Evolutionary conservation across 2,329 filamentous ascomycete genomes (phyloP), one percentile per base, ranked within the genome.

Genomic region (Cephalotrichum gorgonifer): DNA sequence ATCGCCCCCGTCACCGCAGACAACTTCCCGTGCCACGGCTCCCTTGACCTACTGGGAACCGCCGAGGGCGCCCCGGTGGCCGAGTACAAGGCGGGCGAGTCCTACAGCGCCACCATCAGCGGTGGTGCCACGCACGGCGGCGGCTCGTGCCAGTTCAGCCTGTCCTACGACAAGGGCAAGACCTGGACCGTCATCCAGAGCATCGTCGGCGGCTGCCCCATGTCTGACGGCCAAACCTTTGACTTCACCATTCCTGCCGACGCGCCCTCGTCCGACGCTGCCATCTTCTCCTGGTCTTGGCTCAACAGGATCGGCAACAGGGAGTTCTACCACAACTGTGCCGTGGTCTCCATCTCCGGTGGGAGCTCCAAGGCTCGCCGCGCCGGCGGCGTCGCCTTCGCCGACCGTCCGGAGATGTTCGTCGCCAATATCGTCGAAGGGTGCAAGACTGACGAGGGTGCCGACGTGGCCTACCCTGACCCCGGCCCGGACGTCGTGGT

Each of bases 241-340:
- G 65, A 74, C 55, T 90, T 90, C 64, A 77, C 71, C 28, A 66
- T 90, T 28, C 86, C 86, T 8, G 63, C 66, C 2, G 79, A 83
- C 54, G 78, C 79, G 1, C 78, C 79, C n/a, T 59, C 65, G 52
- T 70, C 65, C 64, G 27, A 48, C 35, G 76, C 81, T 30, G 83
- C 79, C 50, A 63, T 90, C 42, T 76, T 90, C 46, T 79, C 81
- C 33, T 91, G 87, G 87, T 81, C 79, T 25, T 87, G 83, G 83
- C 83, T 86, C 68, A 88, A 88, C 71, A 70, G 80, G 54, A 65
- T 85, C 38, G 86, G 86, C 25, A 89, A 89, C 67, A 76, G 86
- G 44, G 86, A 91, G 63, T 86, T 86, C 78, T 93, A 93, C 75
- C 88, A 88, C 83, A 88, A 88, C 67, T 93, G 87, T 60, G 86